Evolutionary conservation across 768 basidiomycete genomes (phyloP).

Genomic region (Floccularia luteovirens): DNA sequence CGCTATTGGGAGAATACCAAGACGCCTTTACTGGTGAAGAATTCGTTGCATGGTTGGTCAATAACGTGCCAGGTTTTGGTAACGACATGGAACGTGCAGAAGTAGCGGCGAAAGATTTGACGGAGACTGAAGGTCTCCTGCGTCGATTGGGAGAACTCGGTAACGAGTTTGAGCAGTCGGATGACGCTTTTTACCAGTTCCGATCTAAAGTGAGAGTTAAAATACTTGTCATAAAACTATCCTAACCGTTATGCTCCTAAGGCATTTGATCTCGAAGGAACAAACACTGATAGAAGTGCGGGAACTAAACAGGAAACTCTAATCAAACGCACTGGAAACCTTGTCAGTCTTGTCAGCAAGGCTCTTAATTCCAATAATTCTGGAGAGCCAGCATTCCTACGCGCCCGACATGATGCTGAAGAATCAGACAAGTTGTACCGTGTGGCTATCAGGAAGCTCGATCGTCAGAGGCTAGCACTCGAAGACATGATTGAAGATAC

Average conservation of each 20-base stretch:
- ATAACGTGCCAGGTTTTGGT: conserved; percentile 70
- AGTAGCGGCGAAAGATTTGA: conserved; percentile 58
- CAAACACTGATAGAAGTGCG: conserved; percentile 11
- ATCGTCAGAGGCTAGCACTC: conserved; percentile 75
- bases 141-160: conserved; percentile 79
- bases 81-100: conserved; percentile 76
- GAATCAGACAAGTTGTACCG: conserved; percentile 78
- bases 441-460: conserved; percentile 72
- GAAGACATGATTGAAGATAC: conserved; percentile 85
- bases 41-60: conserved; percentile 77
- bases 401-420: conserved; percentile 70
- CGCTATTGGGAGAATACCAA: conserved; percentile 76
- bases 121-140: conserved; percentile 52
- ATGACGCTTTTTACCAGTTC: conserved; percentile 83
- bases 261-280: conserved; percentile 49
- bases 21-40: conserved; percentile 89
- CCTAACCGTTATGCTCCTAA: too few species aligned
- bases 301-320: conserved; percentile 39
- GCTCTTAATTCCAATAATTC: conserved; percentile 44
- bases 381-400: conserved; percentile 62
- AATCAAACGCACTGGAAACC: conserved; percentile 58
- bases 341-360: conserved; percentile 69
- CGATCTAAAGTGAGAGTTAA: conserved; percentile 53
- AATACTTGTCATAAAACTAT: background rate
- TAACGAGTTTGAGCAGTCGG: conserved; percentile 70